phyloP scores from a whole-genome alignment of 208 protist species.

The Crithidia thermophila region DNA sequence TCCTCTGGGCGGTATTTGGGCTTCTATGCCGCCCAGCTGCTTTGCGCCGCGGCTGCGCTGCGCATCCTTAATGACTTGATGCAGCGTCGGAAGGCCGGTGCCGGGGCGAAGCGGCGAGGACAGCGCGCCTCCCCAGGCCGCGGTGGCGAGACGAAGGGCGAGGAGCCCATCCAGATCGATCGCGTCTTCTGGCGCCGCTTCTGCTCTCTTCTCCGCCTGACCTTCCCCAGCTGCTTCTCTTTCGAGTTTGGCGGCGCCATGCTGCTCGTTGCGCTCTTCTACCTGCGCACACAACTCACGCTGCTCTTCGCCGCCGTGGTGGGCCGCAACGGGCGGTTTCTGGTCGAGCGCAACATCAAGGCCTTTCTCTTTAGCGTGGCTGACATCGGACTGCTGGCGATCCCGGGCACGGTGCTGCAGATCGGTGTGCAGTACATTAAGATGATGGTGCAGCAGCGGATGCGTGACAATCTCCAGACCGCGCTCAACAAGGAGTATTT shows the following conservation, averaged over 20 bases:
- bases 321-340: slow-evolving; percentile 50
- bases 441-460: slow-evolving; percentile 63
- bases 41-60: slow-evolving; percentile 30
- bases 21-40: slow-evolving; percentile 35
- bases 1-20: slow-evolving; percentile 24
- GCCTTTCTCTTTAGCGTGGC: slow-evolving; percentile 64
- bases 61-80: slow-evolving; percentile 22
- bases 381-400: slow-evolving; percentile 66
- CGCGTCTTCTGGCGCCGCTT: slow-evolving; percentile 60
- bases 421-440: slow-evolving; percentile 73
- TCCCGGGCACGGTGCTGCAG: slow-evolving; percentile 68
- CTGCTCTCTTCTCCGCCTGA: slow-evolving; percentile 58
- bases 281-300: slow-evolving; percentile 50
- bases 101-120: slow-evolving; percentile 15
- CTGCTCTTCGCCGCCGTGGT: slow-evolving; percentile 60
- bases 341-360: slow-evolving; percentile 65
- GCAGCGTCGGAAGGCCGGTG: slow-evolving; percentile 9
- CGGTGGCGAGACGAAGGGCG: background rate
- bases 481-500: slow-evolving; percentile 76
- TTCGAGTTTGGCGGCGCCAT: slow-evolving; percentile 50
- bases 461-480: slow-evolving; percentile 67
- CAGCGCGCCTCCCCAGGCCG: slow-evolving; percentile 6
- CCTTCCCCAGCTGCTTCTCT: slow-evolving; percentile 58
- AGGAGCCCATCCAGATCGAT: slow-evolving; percentile 41
- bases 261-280: slow-evolving; percentile 53